These are phyloP conservation scores for Phaeosphaeria sp. DNA, from an alignment of 2,329 filamentous ascomycete genomes.

Conservation along the genomic window DNA sequence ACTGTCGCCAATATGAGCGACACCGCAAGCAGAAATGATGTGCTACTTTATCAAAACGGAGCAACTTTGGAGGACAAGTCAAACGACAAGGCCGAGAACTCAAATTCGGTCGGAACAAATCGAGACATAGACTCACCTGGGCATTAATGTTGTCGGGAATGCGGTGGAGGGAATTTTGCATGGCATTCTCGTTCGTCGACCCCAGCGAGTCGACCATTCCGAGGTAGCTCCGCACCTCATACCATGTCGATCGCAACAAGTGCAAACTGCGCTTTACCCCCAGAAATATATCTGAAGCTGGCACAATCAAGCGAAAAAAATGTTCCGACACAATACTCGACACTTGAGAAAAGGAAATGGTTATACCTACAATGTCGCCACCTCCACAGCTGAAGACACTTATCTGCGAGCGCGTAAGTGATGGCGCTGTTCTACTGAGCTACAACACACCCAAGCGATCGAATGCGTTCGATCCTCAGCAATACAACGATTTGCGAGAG, in stretches of 20 bases:
- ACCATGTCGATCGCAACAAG: slow-evolving; percentile 1
- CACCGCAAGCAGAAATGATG: too few relatives aligned
- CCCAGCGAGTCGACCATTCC: slow-evolving; percentile 12
- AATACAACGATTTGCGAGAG: slow-evolving; percentile 20
- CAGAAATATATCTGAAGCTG: not conserved
- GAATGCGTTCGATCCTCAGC: slow-evolving; percentile 23
- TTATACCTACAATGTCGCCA: slow-evolving; percentile 9
- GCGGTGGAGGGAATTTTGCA: too few relatives aligned
- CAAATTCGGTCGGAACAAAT: too few relatives aligned
- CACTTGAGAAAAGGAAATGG: not conserved
- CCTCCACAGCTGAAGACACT: slow-evolving; percentile 17
- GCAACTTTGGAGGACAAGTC: too few relatives aligned
- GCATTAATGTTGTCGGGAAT: too few relatives aligned
- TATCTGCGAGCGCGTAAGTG: slow-evolving; percentile 16
- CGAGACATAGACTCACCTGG: too few relatives aligned
- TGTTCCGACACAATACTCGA: not conserved
- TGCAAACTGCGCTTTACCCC: not conserved
- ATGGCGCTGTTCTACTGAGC: slow-evolving; percentile 17
- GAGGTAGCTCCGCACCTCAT: slow-evolving; percentile 16
- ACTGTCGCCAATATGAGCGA: too few relatives aligned
- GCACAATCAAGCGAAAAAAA: not conserved
- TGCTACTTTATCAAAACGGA: too few relatives aligned
- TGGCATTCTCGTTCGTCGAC: slow-evolving; percentile 4
- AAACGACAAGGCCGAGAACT: too few relatives aligned
- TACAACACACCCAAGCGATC: slow-evolving; percentile 24